These are phyloP conservation scores for Ogataea angusta DNA, from an alignment of 805 yeast genomes.

Conservation along the genomic window DNA sequence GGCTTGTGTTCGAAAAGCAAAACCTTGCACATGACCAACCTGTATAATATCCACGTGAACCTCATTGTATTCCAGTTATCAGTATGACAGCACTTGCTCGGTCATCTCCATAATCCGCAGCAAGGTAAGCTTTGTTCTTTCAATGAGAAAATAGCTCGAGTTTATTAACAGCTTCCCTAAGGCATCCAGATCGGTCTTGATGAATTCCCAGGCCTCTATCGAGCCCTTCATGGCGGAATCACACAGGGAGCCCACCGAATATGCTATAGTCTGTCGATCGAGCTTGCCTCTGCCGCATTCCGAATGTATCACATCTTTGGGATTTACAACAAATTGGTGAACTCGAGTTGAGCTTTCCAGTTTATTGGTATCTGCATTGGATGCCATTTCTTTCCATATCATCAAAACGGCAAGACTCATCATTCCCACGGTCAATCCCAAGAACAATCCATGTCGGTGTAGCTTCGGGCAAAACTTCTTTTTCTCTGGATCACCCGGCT, in stretches of 20 bases:
- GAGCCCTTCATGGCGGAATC: conserved; percentile 7
- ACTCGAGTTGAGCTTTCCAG: conserved; percentile 5
- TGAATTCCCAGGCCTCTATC: conserved; percentile 7
- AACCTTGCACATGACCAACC: conserved; percentile 4
- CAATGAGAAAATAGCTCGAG: conserved; percentile 17
- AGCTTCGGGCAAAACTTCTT: conserved; percentile 7
- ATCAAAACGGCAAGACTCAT: conserved; percentile 29
- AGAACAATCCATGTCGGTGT: conserved; percentile 14
- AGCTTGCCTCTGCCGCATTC: conserved; percentile 11
- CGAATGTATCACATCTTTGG: conserved; percentile 9
- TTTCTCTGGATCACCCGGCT: conserved; percentile 1
- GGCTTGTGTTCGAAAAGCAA: neutral
- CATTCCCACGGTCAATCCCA: conserved; percentile 30
- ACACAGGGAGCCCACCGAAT: conserved; percentile 7
- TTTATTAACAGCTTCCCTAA: conserved; percentile 10
- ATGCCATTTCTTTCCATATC: conserved; percentile 24
- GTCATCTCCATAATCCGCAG: conserved; percentile 16
- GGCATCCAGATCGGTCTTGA: conserved; percentile 13
- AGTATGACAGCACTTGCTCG: conserved; percentile 3
- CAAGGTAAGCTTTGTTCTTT: conserved; percentile 22
- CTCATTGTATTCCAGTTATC: neutral
- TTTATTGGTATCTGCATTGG: neutral
- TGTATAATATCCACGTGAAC: conserved; percentile 7
- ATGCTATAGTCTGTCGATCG: neutral
- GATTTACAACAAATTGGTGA: conserved; percentile 5